Conservation (phyloP, 371 early-diverging fungal genomes). For the Apophysomyces elegans region DNA sequence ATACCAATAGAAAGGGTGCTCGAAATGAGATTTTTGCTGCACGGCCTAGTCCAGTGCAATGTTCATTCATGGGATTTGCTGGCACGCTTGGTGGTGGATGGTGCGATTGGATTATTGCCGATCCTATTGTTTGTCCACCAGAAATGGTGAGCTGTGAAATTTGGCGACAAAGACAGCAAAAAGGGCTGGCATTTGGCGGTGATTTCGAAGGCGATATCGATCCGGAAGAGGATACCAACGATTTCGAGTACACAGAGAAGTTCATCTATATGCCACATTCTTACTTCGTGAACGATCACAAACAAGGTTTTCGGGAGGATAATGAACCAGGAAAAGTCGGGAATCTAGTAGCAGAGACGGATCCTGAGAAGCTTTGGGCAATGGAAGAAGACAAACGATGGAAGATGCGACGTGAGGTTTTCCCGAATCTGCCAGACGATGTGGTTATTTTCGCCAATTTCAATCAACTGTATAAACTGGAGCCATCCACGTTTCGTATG, state of each 20-base stretch:
- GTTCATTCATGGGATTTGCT: conserved; percentile 93
- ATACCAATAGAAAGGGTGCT: conserved; percentile 86
- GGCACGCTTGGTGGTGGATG: conserved; percentile 90
- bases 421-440: conserved; percentile 81
- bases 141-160: conserved; percentile 77
- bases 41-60: conserved; percentile 87
- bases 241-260: conserved; percentile 86
- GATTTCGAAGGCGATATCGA: conserved; percentile 78
- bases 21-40: conserved; percentile 94
- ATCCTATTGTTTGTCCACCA: conserved; percentile 89
- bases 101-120: conserved; percentile 92
- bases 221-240: conserved; percentile 66
- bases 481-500: conserved; percentile 78
- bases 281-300: conserved; percentile 93
- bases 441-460: conserved; percentile 93
- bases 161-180: conserved; percentile 47
- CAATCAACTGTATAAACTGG: conserved; percentile 93
- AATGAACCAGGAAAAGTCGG: conserved; percentile 26
- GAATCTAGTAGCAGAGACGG: conserved; percentile 19
- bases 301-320: conserved; percentile 91
- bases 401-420: conserved; percentile 86
- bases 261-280: conserved; percentile 93
- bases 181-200: conserved; percentile 23
- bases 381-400: conserved; percentile 82
- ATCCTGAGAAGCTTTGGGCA: conserved; percentile 65